Conservation (phyloP, 2,329 filamentous ascomycete species). For the Diaporthe sp. region DNA sequence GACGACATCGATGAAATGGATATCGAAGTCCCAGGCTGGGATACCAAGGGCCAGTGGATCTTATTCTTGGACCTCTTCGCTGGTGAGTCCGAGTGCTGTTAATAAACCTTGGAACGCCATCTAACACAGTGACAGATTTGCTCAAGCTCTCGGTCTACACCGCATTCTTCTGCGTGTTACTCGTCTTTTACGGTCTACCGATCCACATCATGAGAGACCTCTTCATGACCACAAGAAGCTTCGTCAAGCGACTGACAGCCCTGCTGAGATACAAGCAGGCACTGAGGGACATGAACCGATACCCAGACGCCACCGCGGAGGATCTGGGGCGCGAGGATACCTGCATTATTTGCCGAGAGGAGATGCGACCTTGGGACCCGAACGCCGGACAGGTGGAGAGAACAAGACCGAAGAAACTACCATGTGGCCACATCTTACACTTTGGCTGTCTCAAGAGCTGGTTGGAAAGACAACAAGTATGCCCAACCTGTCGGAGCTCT, state of each 20-base stretch:
- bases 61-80: conserved; percentile 89
- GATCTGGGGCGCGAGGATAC: conserved; percentile 90
- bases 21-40: conserved; percentile 95
- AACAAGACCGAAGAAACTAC: conserved; percentile 92
- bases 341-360: conserved; percentile 97
- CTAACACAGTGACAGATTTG: conserved; percentile 72
- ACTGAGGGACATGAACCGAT: conserved; percentile 93
- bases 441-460: conserved; percentile 96
- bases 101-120: not conserved
- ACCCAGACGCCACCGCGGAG: conserved; percentile 89
- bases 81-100: conserved; percentile 63
- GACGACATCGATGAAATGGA: conserved; percentile 91
- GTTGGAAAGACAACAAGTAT: conserved; percentile 97
- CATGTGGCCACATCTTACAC: conserved; percentile 95
- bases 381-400: conserved; percentile 82
- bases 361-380: conserved; percentile 86
- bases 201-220: conserved; percentile 98
- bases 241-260: conserved; percentile 89
- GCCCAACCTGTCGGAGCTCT: conserved; percentile 90
- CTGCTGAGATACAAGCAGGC: conserved; percentile 92
- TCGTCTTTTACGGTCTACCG: conserved; percentile 93
- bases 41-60: conserved; percentile 93
- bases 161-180: conserved; percentile 92
- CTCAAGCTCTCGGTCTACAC: conserved; percentile 91
- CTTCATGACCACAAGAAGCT: conserved; percentile 93